Percentiles rank a stretch among this genome's conserved stretches.
Evolutionary conservation across 768 basidiomycete genomes (phyloP).

Genomic region (Paxillus ammoniavirescens): DNA sequence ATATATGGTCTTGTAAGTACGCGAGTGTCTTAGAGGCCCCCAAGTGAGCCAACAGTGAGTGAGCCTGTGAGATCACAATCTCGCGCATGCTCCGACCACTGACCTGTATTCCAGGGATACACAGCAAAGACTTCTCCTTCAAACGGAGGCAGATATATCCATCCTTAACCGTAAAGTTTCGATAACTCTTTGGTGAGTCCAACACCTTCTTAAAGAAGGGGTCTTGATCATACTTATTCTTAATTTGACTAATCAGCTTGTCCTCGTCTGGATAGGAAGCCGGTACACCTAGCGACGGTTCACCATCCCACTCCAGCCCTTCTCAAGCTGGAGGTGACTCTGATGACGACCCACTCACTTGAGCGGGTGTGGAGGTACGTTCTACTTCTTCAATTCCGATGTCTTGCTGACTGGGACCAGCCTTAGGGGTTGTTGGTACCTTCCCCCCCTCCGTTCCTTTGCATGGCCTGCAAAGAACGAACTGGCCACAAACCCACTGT

Average conservation of each 20-base stretch:
- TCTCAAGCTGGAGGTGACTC: no score
- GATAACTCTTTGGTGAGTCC: slow-evolving; percentile 15
- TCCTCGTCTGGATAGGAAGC: background rate
- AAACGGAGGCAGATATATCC: slow-evolving; percentile 22
- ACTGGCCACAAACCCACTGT: background rate
- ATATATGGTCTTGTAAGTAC: slow-evolving; percentile 34
- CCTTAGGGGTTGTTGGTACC: background rate
- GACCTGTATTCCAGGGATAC: slow-evolving; percentile 21
- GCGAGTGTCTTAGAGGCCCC: slow-evolving; percentile 33
- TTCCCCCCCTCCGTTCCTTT: background rate
- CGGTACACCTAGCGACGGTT: background rate
- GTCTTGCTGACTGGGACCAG: background rate
- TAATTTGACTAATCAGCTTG: no score
- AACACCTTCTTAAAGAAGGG: slow-evolving; percentile 29
- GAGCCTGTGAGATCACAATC: slow-evolving; percentile 35
- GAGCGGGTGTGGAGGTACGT: no score
- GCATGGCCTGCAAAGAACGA: background rate
- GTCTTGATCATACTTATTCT: slow-evolving; percentile 26
- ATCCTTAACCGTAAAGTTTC: slow-evolving; percentile 23
- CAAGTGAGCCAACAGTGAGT: slow-evolving; percentile 39
- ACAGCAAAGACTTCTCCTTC: slow-evolving; percentile 11
- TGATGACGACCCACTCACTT: no score
- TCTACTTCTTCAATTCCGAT: background rate
- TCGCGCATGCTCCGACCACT: slow-evolving; percentile 26
- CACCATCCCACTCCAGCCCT: no score